Conservation (phyloP, 1,284 basidiomycete genomes). For the Apiotrichum sp. region DNA sequence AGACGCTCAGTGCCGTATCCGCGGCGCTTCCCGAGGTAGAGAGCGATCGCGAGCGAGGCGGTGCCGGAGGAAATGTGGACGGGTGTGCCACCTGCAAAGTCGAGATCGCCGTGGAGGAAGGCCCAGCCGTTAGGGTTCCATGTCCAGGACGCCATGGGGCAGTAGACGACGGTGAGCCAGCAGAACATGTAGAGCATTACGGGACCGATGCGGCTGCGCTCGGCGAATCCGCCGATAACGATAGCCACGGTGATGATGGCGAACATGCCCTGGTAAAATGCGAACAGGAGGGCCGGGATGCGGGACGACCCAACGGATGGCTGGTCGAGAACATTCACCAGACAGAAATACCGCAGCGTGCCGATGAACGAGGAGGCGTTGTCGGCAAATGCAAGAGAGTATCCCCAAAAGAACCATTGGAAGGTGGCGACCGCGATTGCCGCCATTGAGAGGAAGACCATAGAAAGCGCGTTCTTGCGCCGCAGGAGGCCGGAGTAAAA, state of each 20-base stretch:
- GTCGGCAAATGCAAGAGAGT: slow-evolving; percentile 50
- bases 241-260: slow-evolving; percentile 56
- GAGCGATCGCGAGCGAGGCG: slow-evolving; percentile 81
- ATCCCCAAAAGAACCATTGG: slow-evolving; percentile 50
- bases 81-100: slow-evolving; percentile 93
- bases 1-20: slow-evolving; percentile 90
- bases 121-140: slow-evolving; percentile 91
- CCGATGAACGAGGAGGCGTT: slow-evolving; percentile 50
- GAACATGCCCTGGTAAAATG: slow-evolving; percentile 57
- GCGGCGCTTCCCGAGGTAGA: slow-evolving; percentile 80
- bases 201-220: slow-evolving; percentile 81
- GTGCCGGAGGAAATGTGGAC: slow-evolving; percentile 89
- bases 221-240: slow-evolving; percentile 85
- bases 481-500: slow-evolving; percentile 80
- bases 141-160: slow-evolving; percentile 89
- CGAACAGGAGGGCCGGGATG: slow-evolving; percentile 79
- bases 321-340: slow-evolving; percentile 70
- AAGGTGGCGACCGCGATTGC: slow-evolving; percentile 63
- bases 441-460: slow-evolving; percentile 81
- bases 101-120: slow-evolving; percentile 68
- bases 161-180: slow-evolving; percentile 91
- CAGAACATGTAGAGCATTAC: slow-evolving; percentile 81
- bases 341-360: slow-evolving; percentile 64
- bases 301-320: slow-evolving; percentile 63
- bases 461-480: slow-evolving; percentile 85